These are phyloP conservation scores for Scutellaria baicalensis DNA, from an alignment of 257 asterid genomes.

Conservation along the genomic window DNA sequence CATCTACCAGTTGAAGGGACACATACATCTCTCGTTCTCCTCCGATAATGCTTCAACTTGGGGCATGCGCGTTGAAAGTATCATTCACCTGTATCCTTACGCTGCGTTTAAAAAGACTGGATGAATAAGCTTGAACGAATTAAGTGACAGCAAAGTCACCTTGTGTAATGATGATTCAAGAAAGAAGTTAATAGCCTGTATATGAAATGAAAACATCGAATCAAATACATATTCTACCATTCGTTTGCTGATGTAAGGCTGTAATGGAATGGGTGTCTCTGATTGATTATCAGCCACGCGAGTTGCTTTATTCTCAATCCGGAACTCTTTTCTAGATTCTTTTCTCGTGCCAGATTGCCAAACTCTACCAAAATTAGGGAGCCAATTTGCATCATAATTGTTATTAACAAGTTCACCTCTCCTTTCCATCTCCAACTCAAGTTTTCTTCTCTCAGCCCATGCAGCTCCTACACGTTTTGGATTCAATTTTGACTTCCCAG, in stretches of 20 bases:
- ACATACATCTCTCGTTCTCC: too few species aligned
- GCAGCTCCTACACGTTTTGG: constrained; percentile 98
- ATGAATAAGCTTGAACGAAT: not conserved
- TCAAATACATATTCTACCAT: constrained; percentile 37
- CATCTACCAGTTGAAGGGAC: too few species aligned
- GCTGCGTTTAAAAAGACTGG: constrained; percentile 25
- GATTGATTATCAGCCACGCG: constrained; percentile 31
- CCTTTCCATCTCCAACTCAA: constrained; percentile 76
- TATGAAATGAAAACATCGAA: not conserved
- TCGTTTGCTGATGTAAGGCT: constrained; percentile 91
- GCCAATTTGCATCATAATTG: constrained; percentile 66
- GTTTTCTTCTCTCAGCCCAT: constrained; percentile 94
- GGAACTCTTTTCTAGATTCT: constrained; percentile 77
- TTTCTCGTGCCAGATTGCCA: constrained; percentile 95
- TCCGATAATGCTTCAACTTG: too few species aligned
- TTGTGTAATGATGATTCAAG: not conserved
- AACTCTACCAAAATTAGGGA: constrained; percentile 91
- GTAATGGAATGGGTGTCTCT: constrained; percentile 37
- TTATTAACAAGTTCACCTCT: constrained; percentile 52
- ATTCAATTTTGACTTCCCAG: constrained; percentile 59
- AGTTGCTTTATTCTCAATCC: constrained; percentile 32
- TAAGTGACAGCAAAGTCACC: not conserved
- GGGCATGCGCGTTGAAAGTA: not conserved
- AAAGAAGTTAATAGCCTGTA: not conserved
- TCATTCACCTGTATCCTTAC: constrained; percentile 26